Evolutionary conservation across 2,329 filamentous ascomycete genomes (phyloP), one percentile per base, ranked within the genome.

Genomic region (Dactylellina parvicollis): DNA sequence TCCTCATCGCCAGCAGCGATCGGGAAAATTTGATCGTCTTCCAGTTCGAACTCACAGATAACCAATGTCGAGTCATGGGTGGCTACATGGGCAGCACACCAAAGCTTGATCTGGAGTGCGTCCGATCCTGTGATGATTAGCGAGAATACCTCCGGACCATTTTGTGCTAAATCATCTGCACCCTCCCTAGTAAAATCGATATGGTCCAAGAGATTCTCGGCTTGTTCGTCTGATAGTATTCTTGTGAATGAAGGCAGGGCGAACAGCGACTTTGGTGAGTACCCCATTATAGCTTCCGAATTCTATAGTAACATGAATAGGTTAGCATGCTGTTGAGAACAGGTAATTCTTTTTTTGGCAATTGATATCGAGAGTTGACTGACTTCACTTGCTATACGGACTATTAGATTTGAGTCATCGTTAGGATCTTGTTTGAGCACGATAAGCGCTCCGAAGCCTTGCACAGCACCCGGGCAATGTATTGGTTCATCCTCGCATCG

Each of bases 401-500:
- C 75, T 46, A 47, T 55, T 28, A 76, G 18, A 54, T 61, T 71
- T 22, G 62, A 64, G 36, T 90, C 88, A 0, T 82, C 79, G 60
- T 91, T 88, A 79, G 57, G 55, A 30, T 76, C 75, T 28, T 72
- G 90, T 60, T 88, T 86, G 18, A 96, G 80, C 0, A 89, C 92
- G 30, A 96, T 78, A 22, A 96, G 82, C 2, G 91, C 83, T 0
- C 92, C 92, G 76, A 96, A 96, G 0, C 86, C 85, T 79, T 96
- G 92, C 0, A 93, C 82, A 0, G 91, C 90, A 32, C 92, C 92
- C 0, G 92, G 92, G 0, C 92, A 89, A 76, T 94, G 92, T 24
- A 96, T 96, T 0, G 92, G 92, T 78, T 96, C 92, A 78, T 96
- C 92, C 80, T 96, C 92, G 78, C 92, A 96, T 57, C 88, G 86